Percentiles rank a stretch among this genome's conserved stretches.
Evolutionary conservation across 2,329 filamentous ascomycete species (phyloP).

Genomic region (Fusarium tupiense): DNA sequence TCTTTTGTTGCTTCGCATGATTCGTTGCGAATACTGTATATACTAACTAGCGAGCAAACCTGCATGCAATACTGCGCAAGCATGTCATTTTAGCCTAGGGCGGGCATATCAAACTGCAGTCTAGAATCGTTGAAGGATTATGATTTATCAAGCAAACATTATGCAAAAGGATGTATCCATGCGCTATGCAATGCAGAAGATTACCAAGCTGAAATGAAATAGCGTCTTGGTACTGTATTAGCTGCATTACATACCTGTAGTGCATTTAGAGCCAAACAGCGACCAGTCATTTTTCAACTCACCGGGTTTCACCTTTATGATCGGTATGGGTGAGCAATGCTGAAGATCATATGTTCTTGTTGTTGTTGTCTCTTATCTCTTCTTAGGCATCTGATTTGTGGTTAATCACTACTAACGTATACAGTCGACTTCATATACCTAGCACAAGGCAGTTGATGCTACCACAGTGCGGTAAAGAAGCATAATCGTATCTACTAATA

Average conservation of each 20-base stretch:
- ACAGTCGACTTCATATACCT: not conserved
- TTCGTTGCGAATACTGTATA: not conserved
- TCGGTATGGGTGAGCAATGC: not conserved
- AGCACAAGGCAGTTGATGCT: not conserved
- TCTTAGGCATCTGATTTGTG: not conserved
- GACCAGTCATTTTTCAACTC: not conserved
- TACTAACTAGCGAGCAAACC: constrained; percentile 11
- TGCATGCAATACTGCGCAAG: constrained; percentile 4
- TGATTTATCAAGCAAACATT: constrained; percentile 18
- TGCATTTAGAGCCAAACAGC: not conserved
- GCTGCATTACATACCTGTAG: not conserved
- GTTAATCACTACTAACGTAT: too few species aligned
- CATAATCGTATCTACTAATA: not conserved
- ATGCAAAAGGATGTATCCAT: not conserved
- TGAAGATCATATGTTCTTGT: not conserved
- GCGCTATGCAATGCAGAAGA: not conserved
- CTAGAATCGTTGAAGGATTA: constrained; percentile 2
- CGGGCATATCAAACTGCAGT: not conserved
- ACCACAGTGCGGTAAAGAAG: not conserved
- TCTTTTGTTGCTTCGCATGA: not conserved
- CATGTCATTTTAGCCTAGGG: not conserved
- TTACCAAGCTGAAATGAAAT: not conserved
- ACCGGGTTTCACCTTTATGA: not conserved
- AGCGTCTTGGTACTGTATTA: not conserved
- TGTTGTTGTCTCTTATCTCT: not conserved